phyloP scores from a whole-genome alignment of 192 early-diverging fungal species.

The Pilaira anomala region DNA sequence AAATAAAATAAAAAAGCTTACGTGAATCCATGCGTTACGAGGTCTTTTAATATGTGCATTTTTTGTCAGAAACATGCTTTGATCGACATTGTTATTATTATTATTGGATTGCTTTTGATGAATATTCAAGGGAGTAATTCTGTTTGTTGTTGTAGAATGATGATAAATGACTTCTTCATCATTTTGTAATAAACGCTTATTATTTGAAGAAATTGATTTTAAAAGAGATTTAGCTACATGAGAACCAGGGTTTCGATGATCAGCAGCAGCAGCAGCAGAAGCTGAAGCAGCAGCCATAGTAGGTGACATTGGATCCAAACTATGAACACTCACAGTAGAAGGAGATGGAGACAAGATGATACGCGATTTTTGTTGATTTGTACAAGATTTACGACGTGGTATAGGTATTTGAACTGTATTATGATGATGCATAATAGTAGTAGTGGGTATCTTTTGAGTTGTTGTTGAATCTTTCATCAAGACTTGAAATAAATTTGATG shows the following conservation, averaged over 20 bases:
- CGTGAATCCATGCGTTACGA: slow-evolving; percentile 40
- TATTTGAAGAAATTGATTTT: not conserved
- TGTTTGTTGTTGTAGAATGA: not conserved
- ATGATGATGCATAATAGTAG: too few species aligned
- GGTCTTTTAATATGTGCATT: slow-evolving; percentile 41
- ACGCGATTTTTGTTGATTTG: too few species aligned
- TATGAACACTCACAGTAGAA: too few species aligned
- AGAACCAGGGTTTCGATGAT: slow-evolving; percentile 3
- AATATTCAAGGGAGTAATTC: not conserved
- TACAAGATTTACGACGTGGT: not conserved
- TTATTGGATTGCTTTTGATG: not conserved
- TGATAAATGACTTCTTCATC: not conserved
- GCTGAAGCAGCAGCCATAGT: slow-evolving; percentile 30
- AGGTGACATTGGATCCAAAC: not conserved
- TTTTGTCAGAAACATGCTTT: slow-evolving; percentile 35
- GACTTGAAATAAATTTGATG: slow-evolving; percentile 4
- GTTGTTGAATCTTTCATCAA: too few species aligned
- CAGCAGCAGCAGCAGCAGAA: slow-evolving; percentile 18
- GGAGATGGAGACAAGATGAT: too few species aligned
- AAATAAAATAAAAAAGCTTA: slow-evolving; percentile 18
- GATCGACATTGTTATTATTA: not conserved
- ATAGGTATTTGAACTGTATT: not conserved
- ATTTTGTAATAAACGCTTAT: not conserved
- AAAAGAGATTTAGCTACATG: slow-evolving; percentile 9
- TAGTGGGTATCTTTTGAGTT: not conserved